phyloP scores from a whole-genome alignment of 2,329 filamentous ascomycete genomes.

The Zarea fungicola region DNA sequence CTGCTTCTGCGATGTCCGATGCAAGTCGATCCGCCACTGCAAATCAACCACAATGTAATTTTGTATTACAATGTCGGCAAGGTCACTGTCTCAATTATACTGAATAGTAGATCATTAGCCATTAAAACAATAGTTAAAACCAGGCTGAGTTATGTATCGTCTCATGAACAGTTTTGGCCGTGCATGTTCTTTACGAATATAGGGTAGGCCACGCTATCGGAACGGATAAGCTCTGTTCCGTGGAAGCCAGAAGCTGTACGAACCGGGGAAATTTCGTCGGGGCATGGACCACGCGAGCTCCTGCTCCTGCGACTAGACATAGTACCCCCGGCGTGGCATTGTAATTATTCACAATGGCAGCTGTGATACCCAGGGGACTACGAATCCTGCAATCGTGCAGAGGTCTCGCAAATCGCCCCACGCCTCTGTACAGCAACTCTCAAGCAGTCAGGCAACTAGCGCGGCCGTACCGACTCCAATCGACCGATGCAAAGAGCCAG shows the following conservation, averaged over 20 bases:
- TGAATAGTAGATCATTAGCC: too few species aligned
- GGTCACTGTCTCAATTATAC: too few species aligned
- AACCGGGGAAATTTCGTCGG: constrained; percentile 7
- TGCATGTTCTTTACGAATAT: neutral
- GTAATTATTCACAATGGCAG: constrained; percentile 1
- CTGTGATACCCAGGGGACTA: constrained; percentile 7
- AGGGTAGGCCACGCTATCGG: constrained; percentile 1
- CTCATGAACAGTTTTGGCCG: too few species aligned
- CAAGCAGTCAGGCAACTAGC: neutral
- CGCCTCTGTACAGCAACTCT: neutral
- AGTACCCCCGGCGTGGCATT: neutral
- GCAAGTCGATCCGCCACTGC: too few species aligned
- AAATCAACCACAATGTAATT: too few species aligned
- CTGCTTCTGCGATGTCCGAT: too few species aligned
- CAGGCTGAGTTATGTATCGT: too few species aligned
- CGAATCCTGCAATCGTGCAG: constrained; percentile 21
- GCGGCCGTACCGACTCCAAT: constrained; percentile 22
- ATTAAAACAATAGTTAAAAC: too few species aligned
- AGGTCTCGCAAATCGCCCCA: constrained; percentile 21
- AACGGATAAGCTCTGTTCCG: constrained; percentile 11
- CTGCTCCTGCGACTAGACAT: neutral
- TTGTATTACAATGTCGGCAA: too few species aligned
- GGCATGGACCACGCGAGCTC: neutral
- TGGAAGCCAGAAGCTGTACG: neutral
- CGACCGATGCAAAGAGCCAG: constrained; percentile 27